Evolutionary conservation across 164 flowering plant species (phyloP).

Genomic region (Vitis amurensis): DNA sequence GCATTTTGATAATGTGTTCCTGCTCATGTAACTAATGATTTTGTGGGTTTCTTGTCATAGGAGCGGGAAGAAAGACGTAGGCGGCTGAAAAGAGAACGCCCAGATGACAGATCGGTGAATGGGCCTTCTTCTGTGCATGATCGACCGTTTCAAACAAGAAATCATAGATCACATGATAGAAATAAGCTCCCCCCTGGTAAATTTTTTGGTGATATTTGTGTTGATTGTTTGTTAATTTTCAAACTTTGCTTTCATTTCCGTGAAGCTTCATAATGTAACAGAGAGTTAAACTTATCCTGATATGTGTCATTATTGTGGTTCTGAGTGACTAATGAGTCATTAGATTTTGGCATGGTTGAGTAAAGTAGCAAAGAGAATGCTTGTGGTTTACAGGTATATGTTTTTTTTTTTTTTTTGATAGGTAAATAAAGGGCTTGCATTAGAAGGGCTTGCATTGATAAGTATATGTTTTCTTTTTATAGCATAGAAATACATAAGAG

Average conservation of each 20-base stretch:
- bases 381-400: too few species aligned
- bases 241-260: neutral
- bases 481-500: too few species aligned
- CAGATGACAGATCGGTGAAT: conserved; percentile 55
- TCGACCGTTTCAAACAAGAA: conserved; percentile 32
- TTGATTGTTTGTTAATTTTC: neutral
- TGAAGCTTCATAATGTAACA: neutral
- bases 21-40: neutral
- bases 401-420: too few species aligned
- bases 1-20: too few species aligned
- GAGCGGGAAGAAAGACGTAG: conserved; percentile 89
- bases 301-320: neutral
- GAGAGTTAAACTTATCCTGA: neutral
- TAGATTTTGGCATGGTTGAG: too few species aligned
- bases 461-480: too few species aligned
- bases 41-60: conserved; percentile 33
- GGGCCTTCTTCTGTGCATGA: conserved; percentile 33
- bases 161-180: conserved; percentile 42
- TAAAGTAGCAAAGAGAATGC: too few species aligned
- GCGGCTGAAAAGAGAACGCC: conserved; percentile 65
- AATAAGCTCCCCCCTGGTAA: conserved; percentile 77
- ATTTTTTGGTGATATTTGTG: conserved; percentile 3
- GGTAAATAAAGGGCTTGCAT: too few species aligned
- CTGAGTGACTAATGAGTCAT: neutral
- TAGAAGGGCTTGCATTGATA: too few species aligned